These are phyloP conservation scores for Ophiostoma ulmi DNA, from an alignment of 2,329 filamentous ascomycete genomes.

Conservation along the genomic window DNA sequence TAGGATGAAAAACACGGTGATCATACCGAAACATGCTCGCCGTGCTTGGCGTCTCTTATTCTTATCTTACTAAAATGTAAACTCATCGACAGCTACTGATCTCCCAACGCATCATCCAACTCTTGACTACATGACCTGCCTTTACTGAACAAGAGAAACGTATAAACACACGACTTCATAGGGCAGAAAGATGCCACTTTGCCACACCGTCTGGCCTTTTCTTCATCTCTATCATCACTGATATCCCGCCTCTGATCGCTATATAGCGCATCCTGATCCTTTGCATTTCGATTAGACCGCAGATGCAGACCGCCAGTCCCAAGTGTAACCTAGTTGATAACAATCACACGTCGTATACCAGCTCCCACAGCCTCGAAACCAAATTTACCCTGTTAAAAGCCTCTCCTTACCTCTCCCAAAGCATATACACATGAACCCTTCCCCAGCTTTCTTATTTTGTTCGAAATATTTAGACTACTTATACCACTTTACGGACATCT, in stretches of 20 bases:
- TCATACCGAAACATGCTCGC: not conserved
- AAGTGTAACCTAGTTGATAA: not conserved
- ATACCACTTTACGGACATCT: conserved; percentile 6
- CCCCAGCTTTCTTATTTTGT: not conserved
- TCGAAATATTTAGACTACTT: not conserved
- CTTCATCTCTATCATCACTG: not conserved
- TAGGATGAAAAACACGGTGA: not conserved
- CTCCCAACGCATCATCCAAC: not conserved
- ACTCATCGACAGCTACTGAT: not conserved
- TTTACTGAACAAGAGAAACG: no score
- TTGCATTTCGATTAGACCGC: not conserved
- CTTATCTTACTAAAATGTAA: not conserved
- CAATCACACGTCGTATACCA: not conserved
- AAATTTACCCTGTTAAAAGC: not conserved
- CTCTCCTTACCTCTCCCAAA: not conserved
- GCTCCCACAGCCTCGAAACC: not conserved
- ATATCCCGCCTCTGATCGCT: conserved; percentile 2
- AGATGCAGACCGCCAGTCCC: not conserved
- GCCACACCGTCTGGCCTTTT: not conserved
- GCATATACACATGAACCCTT: not conserved
- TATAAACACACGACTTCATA: not conserved
- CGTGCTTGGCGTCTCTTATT: not conserved
- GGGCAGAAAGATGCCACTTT: not conserved
- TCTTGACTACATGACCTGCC: not conserved
- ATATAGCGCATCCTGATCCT: not conserved